phyloP scores from a whole-genome alignment of 495 filamentous ascomycete species.

The Usnea hakonensis region DNA sequence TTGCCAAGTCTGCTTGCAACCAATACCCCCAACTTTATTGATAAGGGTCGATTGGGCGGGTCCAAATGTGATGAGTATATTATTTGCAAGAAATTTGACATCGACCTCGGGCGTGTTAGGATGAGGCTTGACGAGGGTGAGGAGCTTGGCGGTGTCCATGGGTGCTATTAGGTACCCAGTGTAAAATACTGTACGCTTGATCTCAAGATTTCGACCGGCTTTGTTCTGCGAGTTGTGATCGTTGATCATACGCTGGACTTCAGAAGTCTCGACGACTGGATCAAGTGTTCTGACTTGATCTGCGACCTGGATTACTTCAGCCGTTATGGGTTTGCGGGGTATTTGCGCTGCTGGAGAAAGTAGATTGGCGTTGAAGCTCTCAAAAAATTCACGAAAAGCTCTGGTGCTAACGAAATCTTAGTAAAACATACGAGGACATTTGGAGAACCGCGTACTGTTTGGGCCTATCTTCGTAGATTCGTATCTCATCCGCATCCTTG shows the following conservation, averaged over 20 bases:
- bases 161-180: constrained; percentile 83
- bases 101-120: constrained; percentile 51
- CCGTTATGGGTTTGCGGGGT: constrained; percentile 52
- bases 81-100: constrained; percentile 78
- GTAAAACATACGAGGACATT: not conserved
- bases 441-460: constrained; percentile 47
- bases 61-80: constrained; percentile 77
- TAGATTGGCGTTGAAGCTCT: constrained; percentile 55
- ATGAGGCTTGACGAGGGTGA: constrained; percentile 57
- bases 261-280: constrained; percentile 71
- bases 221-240: constrained; percentile 58
- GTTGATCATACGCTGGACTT: constrained; percentile 86
- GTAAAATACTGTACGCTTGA: constrained; percentile 84
- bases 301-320: constrained; percentile 81
- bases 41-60: constrained; percentile 60
- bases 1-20: constrained; percentile 73
- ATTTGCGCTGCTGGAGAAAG: constrained; percentile 27
- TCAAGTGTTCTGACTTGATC: constrained; percentile 71
- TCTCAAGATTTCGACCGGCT: constrained; percentile 41
- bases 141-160: constrained; percentile 59
- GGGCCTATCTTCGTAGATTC: constrained; percentile 57
- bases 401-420: constrained; percentile 47
- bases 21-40: constrained; percentile 76
- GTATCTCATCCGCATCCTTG: constrained; percentile 69
- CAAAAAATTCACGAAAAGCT: constrained; percentile 75